Percentiles rank a stretch among this genome's conserved stretches.
phyloP scores from a whole-genome alignment of 176 grass and related monocot genomes.

The Echinochloa phyllopogon region DNA sequence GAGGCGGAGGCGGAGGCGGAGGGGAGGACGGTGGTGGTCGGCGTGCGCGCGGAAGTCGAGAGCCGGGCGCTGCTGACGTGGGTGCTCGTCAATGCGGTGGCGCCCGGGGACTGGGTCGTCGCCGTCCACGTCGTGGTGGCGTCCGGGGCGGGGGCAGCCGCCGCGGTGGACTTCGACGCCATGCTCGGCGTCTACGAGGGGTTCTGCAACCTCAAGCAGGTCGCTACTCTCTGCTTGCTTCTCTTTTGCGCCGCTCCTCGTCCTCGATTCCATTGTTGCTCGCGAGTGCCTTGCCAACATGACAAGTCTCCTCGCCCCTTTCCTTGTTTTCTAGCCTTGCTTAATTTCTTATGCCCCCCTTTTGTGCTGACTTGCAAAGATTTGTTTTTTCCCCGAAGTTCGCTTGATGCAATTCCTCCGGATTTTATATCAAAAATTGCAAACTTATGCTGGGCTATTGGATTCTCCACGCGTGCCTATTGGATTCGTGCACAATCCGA shows the following conservation, averaged over 20 bases:
- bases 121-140: conserved; percentile 77
- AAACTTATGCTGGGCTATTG: not conserved
- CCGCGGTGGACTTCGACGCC: conserved; percentile 67
- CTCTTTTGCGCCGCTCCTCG: not conserved
- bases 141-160: conserved; percentile 41
- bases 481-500: conserved; percentile 5
- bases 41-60: conserved; percentile 64
- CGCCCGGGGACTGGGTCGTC: conserved; percentile 68
- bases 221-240: conserved; percentile 11
- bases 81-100: conserved; percentile 77
- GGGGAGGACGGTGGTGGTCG: conserved; percentile 78
- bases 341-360: not conserved
- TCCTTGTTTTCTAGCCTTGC: not conserved
- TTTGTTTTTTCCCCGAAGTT: not conserved
- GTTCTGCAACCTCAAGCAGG: conserved; percentile 97
- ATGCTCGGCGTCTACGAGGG: conserved; percentile 92
- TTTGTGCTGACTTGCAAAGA: not conserved
- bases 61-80: conserved; percentile 93
- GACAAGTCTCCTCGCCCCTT: not conserved
- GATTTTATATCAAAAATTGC: not conserved
- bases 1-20: not conserved
- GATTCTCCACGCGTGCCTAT: not conserved
- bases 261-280: not conserved
- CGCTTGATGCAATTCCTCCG: not conserved
- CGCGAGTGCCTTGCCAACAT: conserved; percentile 15